A percentile compares a stretch with the other conserved stretches of the same genome.
phyloP scores from a whole-genome alignment of 2,329 filamentous ascomycete genomes.

The Zymoseptoria passerinii region DNA sequence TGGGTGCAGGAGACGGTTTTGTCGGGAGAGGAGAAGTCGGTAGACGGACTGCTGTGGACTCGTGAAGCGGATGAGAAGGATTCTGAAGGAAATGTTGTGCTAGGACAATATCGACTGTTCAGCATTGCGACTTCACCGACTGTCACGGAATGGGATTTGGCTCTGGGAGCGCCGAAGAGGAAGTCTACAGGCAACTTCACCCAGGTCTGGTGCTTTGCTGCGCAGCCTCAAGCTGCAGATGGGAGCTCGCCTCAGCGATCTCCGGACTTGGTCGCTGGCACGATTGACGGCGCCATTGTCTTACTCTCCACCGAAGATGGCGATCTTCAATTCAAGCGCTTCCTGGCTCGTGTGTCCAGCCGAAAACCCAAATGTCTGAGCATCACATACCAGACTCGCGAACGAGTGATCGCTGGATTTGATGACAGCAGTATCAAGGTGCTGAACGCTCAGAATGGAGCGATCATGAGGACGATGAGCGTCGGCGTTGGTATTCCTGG shows the following conservation, averaged over 20 bases:
- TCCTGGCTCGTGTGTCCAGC: slow-evolving; percentile 65
- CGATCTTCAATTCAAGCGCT: slow-evolving; percentile 69
- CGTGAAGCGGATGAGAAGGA: slow-evolving; percentile 70
- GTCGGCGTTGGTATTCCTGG: slow-evolving; percentile 69
- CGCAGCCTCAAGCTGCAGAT: slow-evolving; percentile 53
- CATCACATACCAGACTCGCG: slow-evolving; percentile 77
- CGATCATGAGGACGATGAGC: slow-evolving; percentile 71
- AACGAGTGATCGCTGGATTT: slow-evolving; percentile 79
- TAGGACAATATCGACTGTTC: slow-evolving; percentile 77
- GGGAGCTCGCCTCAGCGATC: slow-evolving; percentile 23
- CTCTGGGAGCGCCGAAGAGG: slow-evolving; percentile 64
- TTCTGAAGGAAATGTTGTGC: slow-evolving; percentile 51
- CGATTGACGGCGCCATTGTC: slow-evolving; percentile 82
- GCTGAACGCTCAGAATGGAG: slow-evolving; percentile 74
- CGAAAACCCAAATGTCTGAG: slow-evolving; percentile 87
- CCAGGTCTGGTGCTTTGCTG: slow-evolving; percentile 93
- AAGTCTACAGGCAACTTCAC: slow-evolving; percentile 88
- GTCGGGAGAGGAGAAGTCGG: slow-evolving; percentile 59
- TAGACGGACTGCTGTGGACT: slow-evolving; percentile 87
- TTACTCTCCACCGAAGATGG: slow-evolving; percentile 79
- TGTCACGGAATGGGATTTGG: slow-evolving; percentile 91
- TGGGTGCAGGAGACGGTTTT: slow-evolving; percentile 91
- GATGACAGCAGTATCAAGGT: slow-evolving; percentile 93
- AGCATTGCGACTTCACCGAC: slow-evolving; percentile 91
- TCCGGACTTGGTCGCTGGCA: slow-evolving; percentile 72